These are phyloP conservation scores for Penicillium hordei DNA, from an alignment of 2,329 filamentous ascomycete genomes.

Conservation along the genomic window DNA sequence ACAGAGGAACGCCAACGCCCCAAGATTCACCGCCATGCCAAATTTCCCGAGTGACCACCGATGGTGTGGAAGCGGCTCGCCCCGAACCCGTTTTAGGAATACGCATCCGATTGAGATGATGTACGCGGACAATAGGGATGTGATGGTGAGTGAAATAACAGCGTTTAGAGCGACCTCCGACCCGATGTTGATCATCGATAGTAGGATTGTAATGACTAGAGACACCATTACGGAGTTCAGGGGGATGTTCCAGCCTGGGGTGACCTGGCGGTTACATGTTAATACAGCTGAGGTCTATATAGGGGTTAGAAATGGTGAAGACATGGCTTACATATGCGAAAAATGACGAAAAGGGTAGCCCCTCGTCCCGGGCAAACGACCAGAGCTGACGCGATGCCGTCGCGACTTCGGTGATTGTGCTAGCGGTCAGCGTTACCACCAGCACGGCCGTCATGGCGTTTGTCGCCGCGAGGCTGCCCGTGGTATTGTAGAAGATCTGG, in stretches of 20 bases:
- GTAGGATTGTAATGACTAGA: constrained; percentile 44
- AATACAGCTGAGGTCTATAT: background rate
- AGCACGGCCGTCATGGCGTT: constrained; percentile 54
- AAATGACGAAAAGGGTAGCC: constrained; percentile 41
- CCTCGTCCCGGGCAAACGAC: constrained; percentile 52
- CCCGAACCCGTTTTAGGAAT: constrained; percentile 44
- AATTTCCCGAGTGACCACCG: constrained; percentile 49
- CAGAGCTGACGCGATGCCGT: constrained; percentile 59
- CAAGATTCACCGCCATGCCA: constrained; percentile 47
- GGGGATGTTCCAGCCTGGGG: constrained; percentile 44
- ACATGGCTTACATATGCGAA: constrained; percentile 37
- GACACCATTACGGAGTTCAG: constrained; percentile 51
- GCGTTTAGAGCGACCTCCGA: constrained; percentile 48
- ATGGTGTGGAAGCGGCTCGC: constrained; percentile 44
- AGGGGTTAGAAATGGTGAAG: background rate
- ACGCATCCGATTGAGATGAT: constrained; percentile 51
- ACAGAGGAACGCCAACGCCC: constrained; percentile 41
- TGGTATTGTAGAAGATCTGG: constrained; percentile 56
- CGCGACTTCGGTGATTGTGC: constrained; percentile 55
- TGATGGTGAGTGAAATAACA: constrained; percentile 46
- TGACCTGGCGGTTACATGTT: constrained; percentile 30
- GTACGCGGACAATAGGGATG: constrained; percentile 45
- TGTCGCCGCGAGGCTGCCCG: constrained; percentile 50
- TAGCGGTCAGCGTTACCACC: constrained; percentile 50
- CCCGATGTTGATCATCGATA: constrained; percentile 55